Evolutionary conservation across 2,329 filamentous ascomycete genomes (phyloP).

Genomic region (Lasiodiplodia hormozganensis): DNA sequence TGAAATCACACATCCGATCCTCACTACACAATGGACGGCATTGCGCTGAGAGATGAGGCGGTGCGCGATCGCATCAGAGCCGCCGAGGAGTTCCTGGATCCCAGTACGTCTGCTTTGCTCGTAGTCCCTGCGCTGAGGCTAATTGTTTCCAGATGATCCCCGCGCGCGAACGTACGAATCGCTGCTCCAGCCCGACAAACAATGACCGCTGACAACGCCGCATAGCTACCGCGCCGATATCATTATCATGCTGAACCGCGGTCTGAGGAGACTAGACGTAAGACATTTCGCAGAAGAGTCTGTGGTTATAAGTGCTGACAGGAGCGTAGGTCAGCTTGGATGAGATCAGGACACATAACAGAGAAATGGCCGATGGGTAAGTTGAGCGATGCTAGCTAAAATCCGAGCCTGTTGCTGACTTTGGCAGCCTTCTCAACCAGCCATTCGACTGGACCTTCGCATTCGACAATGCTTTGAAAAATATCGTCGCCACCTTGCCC

Average conservation of each 20-base stretch:
- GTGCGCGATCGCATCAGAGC: conserved; percentile 82
- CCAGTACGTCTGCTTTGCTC: conserved; percentile 65
- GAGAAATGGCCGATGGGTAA: conserved; percentile 76
- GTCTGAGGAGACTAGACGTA: conserved; percentile 64
- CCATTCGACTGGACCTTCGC: conserved; percentile 90
- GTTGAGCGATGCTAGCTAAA: conserved; percentile 14
- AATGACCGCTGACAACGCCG: conserved; percentile 11
- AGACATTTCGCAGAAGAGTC: conserved; percentile 30
- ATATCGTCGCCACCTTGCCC: conserved; percentile 81
- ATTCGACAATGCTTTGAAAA: conserved; percentile 89
- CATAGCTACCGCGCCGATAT: conserved; percentile 90
- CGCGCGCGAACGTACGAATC: conserved; percentile 58
- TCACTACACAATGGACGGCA: conserved; percentile 66
- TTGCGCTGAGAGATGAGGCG: conserved; percentile 83
- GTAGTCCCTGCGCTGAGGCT: conserved; percentile 31
- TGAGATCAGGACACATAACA: conserved; percentile 86
- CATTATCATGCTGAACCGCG: conserved; percentile 73
- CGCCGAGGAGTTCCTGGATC: conserved; percentile 93
- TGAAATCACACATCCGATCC: neutral
- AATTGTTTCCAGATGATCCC: conserved; percentile 58
- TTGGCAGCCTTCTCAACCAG: conserved; percentile 72
- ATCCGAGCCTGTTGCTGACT: neutral
- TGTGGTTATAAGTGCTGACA: conserved; percentile 18
- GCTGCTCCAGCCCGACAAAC: conserved; percentile 4
- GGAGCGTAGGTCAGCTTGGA: conserved; percentile 68